Evolutionary conservation across 352 stramenopile genomes (phyloP).

Genomic region (Pythium rishiriense): DNA sequence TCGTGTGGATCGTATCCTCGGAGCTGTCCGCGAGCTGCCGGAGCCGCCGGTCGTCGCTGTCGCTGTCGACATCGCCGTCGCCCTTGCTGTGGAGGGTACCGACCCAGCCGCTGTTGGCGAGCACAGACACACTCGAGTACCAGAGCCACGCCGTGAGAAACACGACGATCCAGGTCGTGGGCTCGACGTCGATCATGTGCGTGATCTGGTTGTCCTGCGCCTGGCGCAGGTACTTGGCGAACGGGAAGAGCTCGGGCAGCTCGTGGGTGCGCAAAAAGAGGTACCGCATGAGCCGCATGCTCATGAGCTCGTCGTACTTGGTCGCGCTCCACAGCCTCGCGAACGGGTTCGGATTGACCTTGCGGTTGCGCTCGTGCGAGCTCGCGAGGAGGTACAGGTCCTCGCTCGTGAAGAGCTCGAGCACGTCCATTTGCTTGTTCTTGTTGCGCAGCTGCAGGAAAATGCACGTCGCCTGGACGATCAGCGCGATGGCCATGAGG

Average conservation of each 20-base stretch:
- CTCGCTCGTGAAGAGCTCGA: constrained; percentile 26
- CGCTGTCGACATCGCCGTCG: constrained; percentile 2
- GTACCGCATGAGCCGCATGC: constrained; percentile 27
- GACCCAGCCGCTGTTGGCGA: constrained; percentile 4
- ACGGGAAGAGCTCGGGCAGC: constrained; percentile 37
- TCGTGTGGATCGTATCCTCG: background rate
- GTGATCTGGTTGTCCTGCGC: constrained; percentile 74
- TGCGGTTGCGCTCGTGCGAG: constrained; percentile 13
- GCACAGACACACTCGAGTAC: constrained; percentile 4
- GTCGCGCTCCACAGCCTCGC: background rate
- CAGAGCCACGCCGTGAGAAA: constrained; percentile 22
- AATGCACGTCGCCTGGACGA: constrained; percentile 31
- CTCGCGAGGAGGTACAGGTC: constrained; percentile 22
- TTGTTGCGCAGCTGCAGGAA: constrained; percentile 28
- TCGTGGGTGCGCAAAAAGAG: constrained; percentile 23
- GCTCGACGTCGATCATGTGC: constrained; percentile 78
- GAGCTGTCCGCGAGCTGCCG: constrained; percentile 6
- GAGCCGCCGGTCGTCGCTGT: background rate
- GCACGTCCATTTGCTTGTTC: constrained; percentile 28
- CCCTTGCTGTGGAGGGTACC: background rate
- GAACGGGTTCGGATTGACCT: constrained; percentile 4
- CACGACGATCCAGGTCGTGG: constrained; percentile 47
- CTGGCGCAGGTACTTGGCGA: constrained; percentile 72
- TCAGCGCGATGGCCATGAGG: constrained; percentile 30
- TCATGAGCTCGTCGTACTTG: constrained; percentile 17